Conservation (phyloP, 1,284 basidiomycete genomes). For the Ustilago cynodontis region DNA sequence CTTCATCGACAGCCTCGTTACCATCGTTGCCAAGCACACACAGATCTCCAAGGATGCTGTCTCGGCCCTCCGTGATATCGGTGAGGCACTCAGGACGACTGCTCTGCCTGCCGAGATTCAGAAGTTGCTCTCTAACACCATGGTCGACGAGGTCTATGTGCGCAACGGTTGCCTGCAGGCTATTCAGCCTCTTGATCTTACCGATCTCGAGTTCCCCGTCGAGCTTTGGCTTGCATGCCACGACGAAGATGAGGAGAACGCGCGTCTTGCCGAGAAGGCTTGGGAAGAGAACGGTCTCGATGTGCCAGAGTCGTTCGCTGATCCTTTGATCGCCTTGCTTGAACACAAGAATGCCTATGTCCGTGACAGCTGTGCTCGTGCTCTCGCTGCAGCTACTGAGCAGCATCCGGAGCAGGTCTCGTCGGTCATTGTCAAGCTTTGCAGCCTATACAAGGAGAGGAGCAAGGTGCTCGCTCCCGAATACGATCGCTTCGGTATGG, state of each 20-base stretch:
- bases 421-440: slow-evolving; percentile 74
- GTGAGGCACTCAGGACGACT: slow-evolving; percentile 78
- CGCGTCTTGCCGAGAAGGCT: slow-evolving; percentile 81
- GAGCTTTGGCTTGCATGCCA: slow-evolving; percentile 90
- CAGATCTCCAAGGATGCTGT: slow-evolving; percentile 88
- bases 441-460: slow-evolving; percentile 86
- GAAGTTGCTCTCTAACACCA: slow-evolving; percentile 78
- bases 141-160: slow-evolving; percentile 89
- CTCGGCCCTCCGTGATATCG: slow-evolving; percentile 83
- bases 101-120: slow-evolving; percentile 67
- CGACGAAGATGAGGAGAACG: slow-evolving; percentile 92
- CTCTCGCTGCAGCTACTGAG: slow-evolving; percentile 83
- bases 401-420: slow-evolving; percentile 79
- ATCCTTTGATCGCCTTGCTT: slow-evolving; percentile 78
- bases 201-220: slow-evolving; percentile 91
- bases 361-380: slow-evolving; percentile 79
- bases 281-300: slow-evolving; percentile 99
- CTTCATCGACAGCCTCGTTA: slow-evolving; percentile 79
- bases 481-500: slow-evolving; percentile 79
- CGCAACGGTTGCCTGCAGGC: slow-evolving; percentile 91
- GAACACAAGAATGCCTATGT: slow-evolving; percentile 86
- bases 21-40: slow-evolving; percentile 82
- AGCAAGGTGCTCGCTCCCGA: slow-evolving; percentile 80
- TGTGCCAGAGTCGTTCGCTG: slow-evolving; percentile 81
- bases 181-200: slow-evolving; percentile 92